These are phyloP conservation scores for Medicago arabica DNA, from an alignment of 306 rosid species.

Conservation along the genomic window DNA sequence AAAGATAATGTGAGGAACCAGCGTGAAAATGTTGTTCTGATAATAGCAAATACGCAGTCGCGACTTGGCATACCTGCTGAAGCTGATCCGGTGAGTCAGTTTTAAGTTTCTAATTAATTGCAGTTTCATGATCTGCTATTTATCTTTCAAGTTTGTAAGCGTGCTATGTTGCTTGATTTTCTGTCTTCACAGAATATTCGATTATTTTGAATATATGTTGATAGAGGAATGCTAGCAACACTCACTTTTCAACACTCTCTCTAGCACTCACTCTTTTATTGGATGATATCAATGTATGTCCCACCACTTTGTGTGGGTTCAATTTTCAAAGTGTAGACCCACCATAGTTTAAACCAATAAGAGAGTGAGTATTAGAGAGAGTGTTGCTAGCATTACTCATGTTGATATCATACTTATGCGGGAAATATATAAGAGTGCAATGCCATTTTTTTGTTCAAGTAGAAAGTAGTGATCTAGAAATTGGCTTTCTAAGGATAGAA, in stretches of 20 bases:
- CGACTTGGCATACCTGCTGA: constrained; percentile 66
- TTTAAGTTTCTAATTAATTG: constrained; percentile 31
- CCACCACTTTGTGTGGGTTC: too few relatives aligned
- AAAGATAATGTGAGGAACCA: constrained; percentile 87
- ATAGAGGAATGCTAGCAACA: too few relatives aligned
- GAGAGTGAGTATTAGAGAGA: too few relatives aligned
- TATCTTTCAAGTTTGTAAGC: constrained; percentile 27
- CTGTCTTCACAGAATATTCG: neutral
- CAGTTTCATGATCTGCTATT: constrained; percentile 21
- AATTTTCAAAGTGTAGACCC: too few relatives aligned
- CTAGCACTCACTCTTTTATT: too few relatives aligned
- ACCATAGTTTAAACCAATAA: too few relatives aligned
- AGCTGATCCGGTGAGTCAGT: constrained; percentile 79
- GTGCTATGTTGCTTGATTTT: constrained; percentile 19
- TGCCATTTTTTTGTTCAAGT: constrained; percentile 9
- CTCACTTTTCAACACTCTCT: too few relatives aligned
- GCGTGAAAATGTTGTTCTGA: constrained; percentile 86
- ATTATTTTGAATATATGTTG: constrained; percentile 20
- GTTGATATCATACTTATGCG: too few relatives aligned
- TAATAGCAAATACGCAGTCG: constrained; percentile 89
- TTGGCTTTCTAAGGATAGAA: constrained; percentile 25
- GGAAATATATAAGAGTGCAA: constrained; percentile 9
- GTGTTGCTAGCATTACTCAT: too few relatives aligned
- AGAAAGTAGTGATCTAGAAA: constrained; percentile 3
- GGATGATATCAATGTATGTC: too few relatives aligned